Conservation (phyloP, 352 stramenopile genomes). For the Phytophthora lateralis region DNA sequence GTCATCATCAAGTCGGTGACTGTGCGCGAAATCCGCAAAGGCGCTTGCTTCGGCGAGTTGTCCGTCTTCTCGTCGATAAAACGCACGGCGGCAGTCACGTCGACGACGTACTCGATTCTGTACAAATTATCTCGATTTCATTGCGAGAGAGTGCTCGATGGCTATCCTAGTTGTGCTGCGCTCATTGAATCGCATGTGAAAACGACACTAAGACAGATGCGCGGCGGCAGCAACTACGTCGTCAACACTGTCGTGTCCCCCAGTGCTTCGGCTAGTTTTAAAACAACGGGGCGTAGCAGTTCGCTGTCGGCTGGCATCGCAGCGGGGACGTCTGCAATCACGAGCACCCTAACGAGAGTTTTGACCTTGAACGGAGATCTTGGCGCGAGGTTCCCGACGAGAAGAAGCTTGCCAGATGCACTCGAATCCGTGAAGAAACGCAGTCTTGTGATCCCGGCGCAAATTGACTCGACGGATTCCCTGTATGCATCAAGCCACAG, state of each 20-base stretch:
- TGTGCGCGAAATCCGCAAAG: slow-evolving; percentile 75
- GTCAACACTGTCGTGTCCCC: slow-evolving; percentile 16
- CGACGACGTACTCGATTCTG: slow-evolving; percentile 69
- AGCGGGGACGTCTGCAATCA: slow-evolving; percentile 28
- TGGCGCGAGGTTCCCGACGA: background rate
- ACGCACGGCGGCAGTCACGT: slow-evolving; percentile 59
- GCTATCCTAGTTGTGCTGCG: slow-evolving; percentile 49
- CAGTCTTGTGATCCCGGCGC: slow-evolving; percentile 23
- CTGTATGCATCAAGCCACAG: slow-evolving; percentile 13
- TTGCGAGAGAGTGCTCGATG: slow-evolving; percentile 54
- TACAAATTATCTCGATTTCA: slow-evolving; percentile 77
- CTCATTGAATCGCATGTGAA: slow-evolving; percentile 37
- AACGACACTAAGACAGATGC: slow-evolving; percentile 12
- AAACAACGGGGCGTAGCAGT: slow-evolving; percentile 1
- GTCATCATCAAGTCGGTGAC: slow-evolving; percentile 61
- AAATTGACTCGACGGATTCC: slow-evolving; percentile 14
- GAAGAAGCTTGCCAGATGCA: slow-evolving; percentile 12
- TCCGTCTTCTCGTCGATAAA: slow-evolving; percentile 67
- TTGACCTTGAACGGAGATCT: slow-evolving; percentile 23
- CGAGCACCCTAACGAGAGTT: slow-evolving; percentile 21
- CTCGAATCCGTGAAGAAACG: slow-evolving; percentile 6
- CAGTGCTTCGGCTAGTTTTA: background rate
- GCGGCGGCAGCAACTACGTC: slow-evolving; percentile 25
- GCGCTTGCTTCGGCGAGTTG: slow-evolving; percentile 72
- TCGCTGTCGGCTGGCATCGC: slow-evolving; percentile 27